A percentile compares a stretch with the other conserved stretches of the same genome.
phyloP scores from a whole-genome alignment of 73 alveolate species.

The Blepharisma japonicum region DNA sequence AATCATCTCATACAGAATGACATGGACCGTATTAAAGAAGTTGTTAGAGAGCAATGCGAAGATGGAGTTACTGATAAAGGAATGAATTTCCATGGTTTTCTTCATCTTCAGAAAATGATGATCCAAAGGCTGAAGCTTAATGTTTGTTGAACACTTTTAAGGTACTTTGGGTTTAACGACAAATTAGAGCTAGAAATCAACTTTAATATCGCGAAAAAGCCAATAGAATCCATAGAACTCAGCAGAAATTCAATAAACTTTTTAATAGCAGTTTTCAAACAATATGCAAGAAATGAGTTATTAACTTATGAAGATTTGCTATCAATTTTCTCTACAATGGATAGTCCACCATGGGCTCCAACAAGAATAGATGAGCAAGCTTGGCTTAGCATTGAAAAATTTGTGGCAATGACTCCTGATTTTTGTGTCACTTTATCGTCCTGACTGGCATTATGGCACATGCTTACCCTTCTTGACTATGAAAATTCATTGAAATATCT shows the following conservation, averaged over 20 bases:
- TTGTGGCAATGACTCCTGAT: not conserved
- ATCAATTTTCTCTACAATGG: not conserved
- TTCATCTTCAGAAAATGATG: slow-evolving; percentile 39
- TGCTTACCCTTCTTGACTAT: slow-evolving; percentile 16
- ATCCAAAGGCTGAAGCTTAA: slow-evolving; percentile 52
- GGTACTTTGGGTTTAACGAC: slow-evolving; percentile 50
- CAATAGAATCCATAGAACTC: slow-evolving; percentile 43
- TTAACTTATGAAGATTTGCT: not conserved
- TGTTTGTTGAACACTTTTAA: slow-evolving; percentile 55
- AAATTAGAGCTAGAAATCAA: slow-evolving; percentile 33
- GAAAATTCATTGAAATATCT: slow-evolving; percentile 13
- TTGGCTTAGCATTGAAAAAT: not conserved
- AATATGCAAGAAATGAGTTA: not conserved
- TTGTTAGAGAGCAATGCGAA: slow-evolving; percentile 34
- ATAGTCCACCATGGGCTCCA: slow-evolving; percentile 15
- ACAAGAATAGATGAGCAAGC: not conserved
- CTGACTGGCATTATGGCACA: slow-evolving; percentile 16
- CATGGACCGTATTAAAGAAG: slow-evolving; percentile 53
- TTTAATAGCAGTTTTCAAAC: slow-evolving; percentile 33
- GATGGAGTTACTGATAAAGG: slow-evolving; percentile 30
- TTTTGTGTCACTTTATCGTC: not conserved
- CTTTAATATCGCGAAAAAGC: slow-evolving; percentile 19
- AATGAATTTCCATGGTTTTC: slow-evolving; percentile 52
- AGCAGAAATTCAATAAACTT: slow-evolving; percentile 28
- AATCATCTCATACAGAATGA: slow-evolving; percentile 43